phyloP scores from a whole-genome alignment of 495 filamentous ascomycete genomes.

The Talaromyces stipitatus region DNA sequence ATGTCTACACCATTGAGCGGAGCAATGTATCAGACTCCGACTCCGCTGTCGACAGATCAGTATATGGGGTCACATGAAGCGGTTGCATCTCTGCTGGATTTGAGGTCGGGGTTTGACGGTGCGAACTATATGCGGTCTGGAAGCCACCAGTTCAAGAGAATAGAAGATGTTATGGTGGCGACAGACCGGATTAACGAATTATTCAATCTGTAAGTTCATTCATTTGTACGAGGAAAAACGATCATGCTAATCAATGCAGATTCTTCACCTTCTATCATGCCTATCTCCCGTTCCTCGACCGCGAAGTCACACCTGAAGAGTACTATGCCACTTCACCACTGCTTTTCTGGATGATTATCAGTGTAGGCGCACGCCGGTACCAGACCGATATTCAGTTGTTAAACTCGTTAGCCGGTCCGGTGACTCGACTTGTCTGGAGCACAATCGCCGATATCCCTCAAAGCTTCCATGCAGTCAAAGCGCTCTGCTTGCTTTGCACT shows the following conservation, averaged over 20 bases:
- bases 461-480: conserved; percentile 86
- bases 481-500: conserved; percentile 78
- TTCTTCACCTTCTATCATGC: conserved; percentile 80
- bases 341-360: conserved; percentile 82
- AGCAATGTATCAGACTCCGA: conserved; percentile 36
- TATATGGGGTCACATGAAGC: conserved; percentile 82
- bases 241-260: conserved; percentile 15
- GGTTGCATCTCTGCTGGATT: conserved; percentile 71
- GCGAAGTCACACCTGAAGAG: conserved; percentile 59
- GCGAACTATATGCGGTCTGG: conserved; percentile 38
- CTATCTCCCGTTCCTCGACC: conserved; percentile 75
- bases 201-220: conserved; percentile 55
- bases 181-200: conserved; percentile 66
- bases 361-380: conserved; percentile 72
- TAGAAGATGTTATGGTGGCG: conserved; percentile 68
- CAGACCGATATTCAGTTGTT: conserved; percentile 57
- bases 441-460: conserved; percentile 77
- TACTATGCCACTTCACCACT: conserved; percentile 68
- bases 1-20: conserved; percentile 42
- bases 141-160: conserved; percentile 36
- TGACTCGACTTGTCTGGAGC: conserved; percentile 72
- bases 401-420: conserved; percentile 59
- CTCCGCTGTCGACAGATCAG: conserved; percentile 40
- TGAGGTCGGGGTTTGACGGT: conserved; percentile 51
- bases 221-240: background rate